Conservation (phyloP, 176 grass and related monocot genomes). For the Oryza glumipatula region DNA sequence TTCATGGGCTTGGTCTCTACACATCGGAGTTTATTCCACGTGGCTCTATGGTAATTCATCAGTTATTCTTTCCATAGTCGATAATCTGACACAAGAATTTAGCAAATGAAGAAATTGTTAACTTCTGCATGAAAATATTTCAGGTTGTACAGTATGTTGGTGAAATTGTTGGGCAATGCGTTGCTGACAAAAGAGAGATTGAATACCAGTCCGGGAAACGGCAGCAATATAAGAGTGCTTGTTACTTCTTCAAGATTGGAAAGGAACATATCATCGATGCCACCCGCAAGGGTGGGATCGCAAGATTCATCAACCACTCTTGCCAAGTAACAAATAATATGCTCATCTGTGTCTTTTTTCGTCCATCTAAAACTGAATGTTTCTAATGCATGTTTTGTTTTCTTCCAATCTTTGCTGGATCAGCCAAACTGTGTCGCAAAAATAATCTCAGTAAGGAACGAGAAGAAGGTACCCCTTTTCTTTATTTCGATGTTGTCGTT, state of each 20-base stretch:
- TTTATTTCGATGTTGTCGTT: neutral
- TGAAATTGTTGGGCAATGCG: slow-evolving; percentile 73
- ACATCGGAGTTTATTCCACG: slow-evolving; percentile 80
- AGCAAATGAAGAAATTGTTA: slow-evolving; percentile 14
- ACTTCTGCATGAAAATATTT: slow-evolving; percentile 29
- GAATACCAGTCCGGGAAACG: slow-evolving; percentile 86
- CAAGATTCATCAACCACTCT: slow-evolving; percentile 95
- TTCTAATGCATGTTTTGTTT: slow-evolving; percentile 28
- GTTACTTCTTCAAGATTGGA: slow-evolving; percentile 94
- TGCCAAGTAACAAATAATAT: slow-evolving; percentile 60
- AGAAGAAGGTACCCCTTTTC: slow-evolving; percentile 73
- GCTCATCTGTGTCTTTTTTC: slow-evolving; percentile 10
- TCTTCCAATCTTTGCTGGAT: slow-evolving; percentile 36
- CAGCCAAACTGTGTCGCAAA: slow-evolving; percentile 95
- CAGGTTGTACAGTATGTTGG: slow-evolving; percentile 98
- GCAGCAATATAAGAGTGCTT: slow-evolving; percentile 80
- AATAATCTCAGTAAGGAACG: slow-evolving; percentile 77
- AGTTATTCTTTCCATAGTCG: neutral
- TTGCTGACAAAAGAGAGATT: slow-evolving; percentile 85
- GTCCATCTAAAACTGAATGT: neutral
- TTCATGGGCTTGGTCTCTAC: slow-evolving; percentile 95
- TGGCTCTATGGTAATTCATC: slow-evolving; percentile 76
- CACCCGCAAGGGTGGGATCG: slow-evolving; percentile 89
- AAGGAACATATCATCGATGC: slow-evolving; percentile 94
- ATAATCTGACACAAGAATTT: slow-evolving; percentile 1